These are phyloP conservation scores for Umbelopsis sp. DNA, from an alignment of 371 early-diverging fungal species.

Conservation along the genomic window DNA sequence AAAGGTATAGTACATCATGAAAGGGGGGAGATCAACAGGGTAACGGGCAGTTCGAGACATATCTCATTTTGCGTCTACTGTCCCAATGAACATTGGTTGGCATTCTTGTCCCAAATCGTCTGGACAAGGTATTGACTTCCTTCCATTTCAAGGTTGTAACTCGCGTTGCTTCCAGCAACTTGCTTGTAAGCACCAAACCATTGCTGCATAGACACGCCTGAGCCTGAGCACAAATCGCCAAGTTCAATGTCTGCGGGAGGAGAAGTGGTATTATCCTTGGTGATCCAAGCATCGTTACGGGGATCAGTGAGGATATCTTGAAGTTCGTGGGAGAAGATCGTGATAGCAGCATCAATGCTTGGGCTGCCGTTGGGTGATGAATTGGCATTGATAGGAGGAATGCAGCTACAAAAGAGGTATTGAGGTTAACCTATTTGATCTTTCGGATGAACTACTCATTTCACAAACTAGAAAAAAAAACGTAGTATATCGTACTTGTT, in stretches of 20 bases:
- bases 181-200: constrained; percentile 38
- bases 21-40: too few species aligned
- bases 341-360: constrained; percentile 53
- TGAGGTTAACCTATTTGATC: background rate
- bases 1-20: constrained; percentile 17
- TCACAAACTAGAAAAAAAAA: background rate
- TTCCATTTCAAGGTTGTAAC: constrained; percentile 43
- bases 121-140: constrained; percentile 51
- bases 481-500: constrained; percentile 22
- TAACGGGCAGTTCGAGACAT: too few species aligned
- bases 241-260: constrained; percentile 35
- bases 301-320: constrained; percentile 58
- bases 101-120: constrained; percentile 31
- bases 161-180: constrained; percentile 29
- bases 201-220: constrained; percentile 30
- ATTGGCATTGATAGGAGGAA: constrained; percentile 33
- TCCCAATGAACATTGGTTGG: constrained; percentile 10
- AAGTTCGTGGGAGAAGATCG: constrained; percentile 58
- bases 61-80: background rate
- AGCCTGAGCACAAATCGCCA: constrained; percentile 53
- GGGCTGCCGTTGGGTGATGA: constrained; percentile 50
- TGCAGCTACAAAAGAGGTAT: constrained; percentile 28
- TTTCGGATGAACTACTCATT: background rate
- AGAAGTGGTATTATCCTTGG: constrained; percentile 23
- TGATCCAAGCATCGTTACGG: constrained; percentile 48